Percentiles rank a stretch among this genome's conserved stretches.
phyloP scores from a whole-genome alignment of 306 rosid species.

The Ormosia emarginata region DNA sequence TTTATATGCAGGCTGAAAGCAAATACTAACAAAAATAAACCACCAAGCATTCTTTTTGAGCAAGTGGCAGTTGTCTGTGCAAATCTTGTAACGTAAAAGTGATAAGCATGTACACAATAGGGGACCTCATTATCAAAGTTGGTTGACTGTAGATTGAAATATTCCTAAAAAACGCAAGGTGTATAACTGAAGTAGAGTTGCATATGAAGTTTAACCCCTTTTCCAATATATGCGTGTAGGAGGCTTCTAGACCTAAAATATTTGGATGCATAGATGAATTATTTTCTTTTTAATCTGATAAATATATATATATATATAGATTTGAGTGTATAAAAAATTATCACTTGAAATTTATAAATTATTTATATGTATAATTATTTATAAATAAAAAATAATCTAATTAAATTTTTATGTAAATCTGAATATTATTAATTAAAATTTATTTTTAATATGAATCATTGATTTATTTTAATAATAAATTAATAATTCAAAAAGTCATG shows the following conservation, averaged over 20 bases:
- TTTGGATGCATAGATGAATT: too few species aligned
- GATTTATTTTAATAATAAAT: too few species aligned
- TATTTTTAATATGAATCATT: too few species aligned
- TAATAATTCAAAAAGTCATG: too few species aligned
- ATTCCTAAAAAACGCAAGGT: neutral
- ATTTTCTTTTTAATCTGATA: too few species aligned
- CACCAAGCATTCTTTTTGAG: conserved; percentile 20
- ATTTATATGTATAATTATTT: too few species aligned
- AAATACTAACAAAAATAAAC: conserved; percentile 14
- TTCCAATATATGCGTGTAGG: neutral
- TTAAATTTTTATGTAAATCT: too few species aligned
- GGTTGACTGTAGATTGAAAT: neutral
- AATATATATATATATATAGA: neutral
- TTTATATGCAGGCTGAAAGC: neutral
- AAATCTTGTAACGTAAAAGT: conserved; percentile 17
- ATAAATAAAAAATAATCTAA: too few species aligned
- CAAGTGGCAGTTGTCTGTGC: conserved; percentile 10
- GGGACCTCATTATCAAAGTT: neutral
- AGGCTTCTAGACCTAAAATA: too few species aligned
- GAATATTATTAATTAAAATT: too few species aligned
- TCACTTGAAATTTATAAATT: too few species aligned
- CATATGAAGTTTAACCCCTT: neutral
- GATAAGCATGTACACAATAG: conserved; percentile 16
- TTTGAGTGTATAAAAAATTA: too few species aligned
- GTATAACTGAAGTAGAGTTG: neutral